phyloP scores from a whole-genome alignment of 2,329 filamentous ascomycete genomes.

The Hymenoscyphus repandus region DNA sequence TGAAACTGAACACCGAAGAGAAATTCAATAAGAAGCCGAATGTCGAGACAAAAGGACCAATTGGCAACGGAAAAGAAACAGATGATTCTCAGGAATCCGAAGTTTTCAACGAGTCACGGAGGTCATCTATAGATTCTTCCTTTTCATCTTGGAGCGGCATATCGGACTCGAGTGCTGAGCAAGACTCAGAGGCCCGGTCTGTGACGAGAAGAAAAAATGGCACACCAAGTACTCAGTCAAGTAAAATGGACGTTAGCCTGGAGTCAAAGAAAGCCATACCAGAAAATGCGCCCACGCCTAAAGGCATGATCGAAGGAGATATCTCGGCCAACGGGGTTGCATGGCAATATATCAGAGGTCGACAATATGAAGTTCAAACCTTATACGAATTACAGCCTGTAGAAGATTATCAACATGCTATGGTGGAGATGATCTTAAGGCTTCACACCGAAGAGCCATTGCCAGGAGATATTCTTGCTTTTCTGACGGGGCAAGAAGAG shows the following conservation, averaged over 20 bases:
- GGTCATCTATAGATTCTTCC: slow-evolving; percentile 14
- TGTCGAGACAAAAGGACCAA: neutral
- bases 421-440: slow-evolving; percentile 77
- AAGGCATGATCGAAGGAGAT: slow-evolving; percentile 8
- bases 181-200: no score
- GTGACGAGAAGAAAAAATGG: no score
- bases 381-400: slow-evolving; percentile 70
- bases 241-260: no score
- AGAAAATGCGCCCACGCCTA: neutral
- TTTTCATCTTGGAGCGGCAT: slow-evolving; percentile 23
- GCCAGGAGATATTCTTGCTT: slow-evolving; percentile 91
- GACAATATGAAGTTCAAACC: slow-evolving; percentile 79
- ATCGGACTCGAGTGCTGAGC: slow-evolving; percentile 9
- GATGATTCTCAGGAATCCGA: neutral
- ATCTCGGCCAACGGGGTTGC: slow-evolving; percentile 24
- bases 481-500: slow-evolving; percentile 87
- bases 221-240: no score
- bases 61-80: neutral
- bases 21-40: neutral
- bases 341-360: slow-evolving; percentile 65
- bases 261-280: neutral
- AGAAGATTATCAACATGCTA: slow-evolving; percentile 74
- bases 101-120: slow-evolving; percentile 1
- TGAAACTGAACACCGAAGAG: neutral
- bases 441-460: slow-evolving; percentile 83